Evolutionary conservation across 495 filamentous ascomycete genomes (phyloP).

Genomic region (Penicillium cinerascens): DNA sequence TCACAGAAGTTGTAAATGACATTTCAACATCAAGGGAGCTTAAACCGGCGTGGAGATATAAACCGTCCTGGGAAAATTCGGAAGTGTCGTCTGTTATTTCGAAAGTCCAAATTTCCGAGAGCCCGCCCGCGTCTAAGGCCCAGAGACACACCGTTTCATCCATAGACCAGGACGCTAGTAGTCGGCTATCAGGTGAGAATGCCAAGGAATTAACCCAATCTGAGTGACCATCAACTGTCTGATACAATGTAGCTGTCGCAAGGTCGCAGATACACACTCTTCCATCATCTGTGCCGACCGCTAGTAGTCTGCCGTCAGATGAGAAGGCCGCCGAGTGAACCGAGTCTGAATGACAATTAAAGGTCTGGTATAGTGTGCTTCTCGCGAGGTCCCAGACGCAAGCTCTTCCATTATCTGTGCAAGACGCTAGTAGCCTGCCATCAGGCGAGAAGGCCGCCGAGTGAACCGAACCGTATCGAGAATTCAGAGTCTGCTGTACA

Average conservation of each 20-base stretch:
- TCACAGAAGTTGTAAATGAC: too few relatives aligned
- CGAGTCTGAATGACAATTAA: conserved; percentile 17
- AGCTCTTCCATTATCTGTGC: conserved; percentile 23
- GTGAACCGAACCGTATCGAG: conserved; percentile 5
- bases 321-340: conserved; percentile 18
- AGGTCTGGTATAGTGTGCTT: conserved; percentile 16
- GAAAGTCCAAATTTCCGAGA: too few relatives aligned
- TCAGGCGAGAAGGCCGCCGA: conserved; percentile 25
- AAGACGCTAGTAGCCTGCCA: conserved; percentile 23
- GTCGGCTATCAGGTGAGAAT: conserved; percentile 20
- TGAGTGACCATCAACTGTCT: conserved; percentile 10
- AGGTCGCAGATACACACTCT: conserved; percentile 33
- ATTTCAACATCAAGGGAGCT: too few relatives aligned
- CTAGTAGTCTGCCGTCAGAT: conserved; percentile 22
- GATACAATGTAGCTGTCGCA: conserved; percentile 8
- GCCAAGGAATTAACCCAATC: background rate
- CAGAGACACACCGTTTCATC: conserved; percentile 22
- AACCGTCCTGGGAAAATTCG: too few relatives aligned
- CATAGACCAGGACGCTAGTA: conserved; percentile 27
- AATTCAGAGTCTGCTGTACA: too few relatives aligned
- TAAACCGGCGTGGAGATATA: too few relatives aligned
- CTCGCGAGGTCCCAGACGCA: conserved; percentile 30
- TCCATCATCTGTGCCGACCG: conserved; percentile 23
- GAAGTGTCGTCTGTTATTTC: too few relatives aligned
- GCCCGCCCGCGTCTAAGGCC: too few relatives aligned